Base-by-base conservation (phyloP, 169 alveolate genomes). In the Plasmodium yoelii region DNA sequence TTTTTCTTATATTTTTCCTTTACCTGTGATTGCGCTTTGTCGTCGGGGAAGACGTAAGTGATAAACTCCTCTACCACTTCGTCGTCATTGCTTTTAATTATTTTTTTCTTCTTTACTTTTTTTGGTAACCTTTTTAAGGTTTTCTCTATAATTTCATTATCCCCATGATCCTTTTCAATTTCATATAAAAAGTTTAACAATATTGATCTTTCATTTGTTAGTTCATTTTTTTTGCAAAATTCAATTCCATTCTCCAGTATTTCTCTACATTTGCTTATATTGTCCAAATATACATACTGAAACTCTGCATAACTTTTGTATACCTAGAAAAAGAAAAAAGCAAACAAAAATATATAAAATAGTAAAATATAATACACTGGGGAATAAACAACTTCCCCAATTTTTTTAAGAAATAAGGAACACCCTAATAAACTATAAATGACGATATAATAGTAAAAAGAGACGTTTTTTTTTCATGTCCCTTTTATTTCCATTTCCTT, bases 21-120 rank as follows among this genome's bases (percentile, higher is more conserved):
- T 49, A 87, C 92, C 86, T 73, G 92, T 87, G 92, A 77, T 56
- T 92, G 94, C 46, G 61, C 67, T 34, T 94, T 94, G 82, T 94
- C 96, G 80, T 94, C 96, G 13, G 95, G 96, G 92, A 94, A 94
- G 22, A 94, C 94, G 73, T 92, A 94, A 6, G 92, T 91, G 51
- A 91, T 88, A 70, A 77, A 93, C 86, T 94, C 95, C 64, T 87
- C 88, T 46, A 87, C 65, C 8, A 64, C 63, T 55, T 73, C 91
- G 55, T 92, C 86, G 28, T 88, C 71, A 22, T 90, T 94, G 34
- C 90, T 92, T 55, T 92, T 91, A 63, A 92, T 67, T 57, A 92
- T 92, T 69, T 87, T 80, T 77, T 88, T 92, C 77, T 94, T 87
- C 57, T 91, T 84, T 13, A 92, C 94, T 94, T 94, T 94, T 87